Evolutionary conservation across 2,329 filamentous ascomycete genomes (phyloP), one percentile per base, ranked within the genome.

Genomic region (Claviceps digitariae): DNA sequence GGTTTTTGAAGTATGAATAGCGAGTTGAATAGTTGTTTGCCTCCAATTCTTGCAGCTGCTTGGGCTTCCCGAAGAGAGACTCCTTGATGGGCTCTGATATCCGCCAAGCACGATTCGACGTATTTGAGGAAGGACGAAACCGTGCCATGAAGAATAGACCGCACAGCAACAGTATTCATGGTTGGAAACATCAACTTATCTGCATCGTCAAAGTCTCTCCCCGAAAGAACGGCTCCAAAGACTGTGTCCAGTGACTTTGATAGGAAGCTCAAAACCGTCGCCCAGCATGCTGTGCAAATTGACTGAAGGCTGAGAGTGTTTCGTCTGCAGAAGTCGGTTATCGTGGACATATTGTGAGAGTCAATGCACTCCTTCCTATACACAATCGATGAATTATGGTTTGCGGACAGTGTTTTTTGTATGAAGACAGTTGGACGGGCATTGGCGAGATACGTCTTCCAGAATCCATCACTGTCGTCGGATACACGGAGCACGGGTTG

Each of bases 141-240:
- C 0, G 75, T 81, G 1, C 87, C 87, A 60, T 93, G 86, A 2
- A 95, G 65, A 2, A 90, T 74, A 1, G 78, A 78, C 12, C 90
- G 77, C 8, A 95, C 74, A 0, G 85, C 79, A 0, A 95, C 82
- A 0, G 90, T 95, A 62, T 95, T 96, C 87, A 96, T 95, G 0
- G 86, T 88, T 0, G 90, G 91, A 61, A 95, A 96, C 63, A 90
- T 74, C 13, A 91, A 67, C 27, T 78, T 67, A 45, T 86, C 78
- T 0, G 81, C 78, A 17, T 79, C 76, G 47, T 86, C 83, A 10
- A 81, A 82, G 54, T 93, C 87, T n/a, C 91, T 79, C 17, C 91
- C 90, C 0, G 89, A 90, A 13, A 95, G 73, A 1, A 96, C 84
- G 0, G 87, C 79, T 1, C 91, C 91, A 62, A 93, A 95, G 0